These are phyloP conservation scores for Calonectria pseudoreteaudii DNA, from an alignment of 2,329 filamentous ascomycete genomes.

Conservation along the genomic window DNA sequence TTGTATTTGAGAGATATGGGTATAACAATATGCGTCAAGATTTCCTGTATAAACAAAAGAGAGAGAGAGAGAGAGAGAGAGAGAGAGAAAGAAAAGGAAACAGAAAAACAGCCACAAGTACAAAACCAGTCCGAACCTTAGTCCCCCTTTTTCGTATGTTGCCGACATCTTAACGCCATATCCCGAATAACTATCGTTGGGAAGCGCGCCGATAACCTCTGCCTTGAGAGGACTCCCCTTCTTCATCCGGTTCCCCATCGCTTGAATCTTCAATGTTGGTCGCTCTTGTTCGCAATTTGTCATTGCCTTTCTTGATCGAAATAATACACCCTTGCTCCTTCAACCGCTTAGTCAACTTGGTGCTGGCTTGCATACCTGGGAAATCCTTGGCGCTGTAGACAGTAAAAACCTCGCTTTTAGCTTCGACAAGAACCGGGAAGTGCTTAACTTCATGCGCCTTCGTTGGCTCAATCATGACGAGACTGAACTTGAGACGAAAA, in stretches of 20 bases:
- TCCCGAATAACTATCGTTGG: conserved; percentile 26
- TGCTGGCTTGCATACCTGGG: conserved; percentile 84
- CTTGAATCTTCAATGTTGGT: conserved; percentile 56
- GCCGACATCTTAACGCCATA: conserved; percentile 30
- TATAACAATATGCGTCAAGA: conserved; percentile 26
- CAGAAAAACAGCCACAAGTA: neutral
- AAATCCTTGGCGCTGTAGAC: conserved; percentile 90
- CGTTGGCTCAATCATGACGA: conserved; percentile 77
- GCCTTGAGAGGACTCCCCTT: conserved; percentile 31
- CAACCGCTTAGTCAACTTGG: conserved; percentile 76
- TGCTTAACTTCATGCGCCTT: conserved; percentile 59
- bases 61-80: too few species aligned
- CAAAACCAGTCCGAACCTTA: neutral
- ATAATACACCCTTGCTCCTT: conserved; percentile 87
- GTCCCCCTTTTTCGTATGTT: conserved; percentile 29
- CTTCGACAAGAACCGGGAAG: conserved; percentile 63
- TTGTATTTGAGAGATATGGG: conserved; percentile 20
- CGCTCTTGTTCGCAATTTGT: conserved; percentile 59
- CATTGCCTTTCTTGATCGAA: conserved; percentile 87
- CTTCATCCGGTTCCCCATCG: conserved; percentile 56
- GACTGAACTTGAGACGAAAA: conserved; percentile 80
- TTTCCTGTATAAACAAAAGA: conserved; percentile 3
- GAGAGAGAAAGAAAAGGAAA: neutral
- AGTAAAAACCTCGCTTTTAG: conserved; percentile 77
- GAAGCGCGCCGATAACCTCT: conserved; percentile 38